Base-by-base conservation (phyloP, 768 basidiomycete species). In the Kwoniella sp. region DNA sequence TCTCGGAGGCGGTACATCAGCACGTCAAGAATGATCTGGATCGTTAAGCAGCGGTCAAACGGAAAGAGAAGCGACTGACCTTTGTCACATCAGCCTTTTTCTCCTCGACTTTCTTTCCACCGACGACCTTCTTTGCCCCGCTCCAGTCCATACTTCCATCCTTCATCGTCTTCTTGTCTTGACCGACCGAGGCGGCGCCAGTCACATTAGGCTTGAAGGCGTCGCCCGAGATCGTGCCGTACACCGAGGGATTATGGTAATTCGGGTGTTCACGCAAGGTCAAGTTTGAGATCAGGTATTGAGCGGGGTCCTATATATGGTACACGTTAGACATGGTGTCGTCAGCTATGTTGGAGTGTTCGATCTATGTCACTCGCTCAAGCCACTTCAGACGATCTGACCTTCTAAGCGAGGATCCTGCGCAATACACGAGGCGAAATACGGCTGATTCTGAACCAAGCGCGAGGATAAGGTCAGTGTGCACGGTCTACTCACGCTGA, bases 131-230 rank as follows among this genome's bases (percentile, higher is more conserved):
- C 59, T 65, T 63, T 20, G 34, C 23, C 13, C 34, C 47, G 30
- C 55, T 64, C 66, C 58, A 76, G 38, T 70, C 59, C 71, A 77
- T 77, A 17, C 38, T 70, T 7, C 76, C 76, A 64, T 75, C 73
- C 58, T 72, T 73, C 64, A 76, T 66, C 37, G 57, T 28, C 34
- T 66, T 68, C 45, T 55, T 67, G 23, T 48, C 51, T 17, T 45
- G 41, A 7, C 41, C 41, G 13, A 55, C 31, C n/a, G n/a, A n/a
- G 1, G 23, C 58, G 23, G 55, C 31, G 20, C 9, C 23, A 4
- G 51, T 15, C 5, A 26, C 30, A 30, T 45, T 22, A 45, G 70
- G n/a, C n/a, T 48, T 55, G 47, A 74, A 68, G 0, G 57, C 63
- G 25, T 70, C 67, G 2, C 76, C 76, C 3, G 68, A 67, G 63